Percentiles rank a stretch among this genome's conserved stretches.
Evolutionary conservation across 2,329 filamentous ascomycete genomes (phyloP).

Genomic region (Diaporthe ilicicola): DNA sequence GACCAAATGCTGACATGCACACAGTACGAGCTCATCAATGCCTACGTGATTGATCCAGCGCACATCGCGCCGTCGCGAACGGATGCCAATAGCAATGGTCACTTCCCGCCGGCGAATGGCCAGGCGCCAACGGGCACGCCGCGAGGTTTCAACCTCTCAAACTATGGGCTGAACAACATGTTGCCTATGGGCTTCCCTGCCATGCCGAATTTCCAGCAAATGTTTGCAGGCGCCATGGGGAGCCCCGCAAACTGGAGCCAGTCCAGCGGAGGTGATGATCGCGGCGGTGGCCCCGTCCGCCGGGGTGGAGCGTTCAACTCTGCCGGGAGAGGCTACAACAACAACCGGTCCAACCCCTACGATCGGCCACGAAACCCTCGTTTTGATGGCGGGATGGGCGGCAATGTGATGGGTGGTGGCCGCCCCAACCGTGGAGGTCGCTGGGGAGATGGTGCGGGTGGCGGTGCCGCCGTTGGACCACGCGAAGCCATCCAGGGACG

Average conservation of each 20-base stretch:
- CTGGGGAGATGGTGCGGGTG: slow-evolving; percentile 78
- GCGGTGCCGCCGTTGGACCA: slow-evolving; percentile 81
- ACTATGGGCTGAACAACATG: slow-evolving; percentile 69
- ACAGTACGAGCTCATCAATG: slow-evolving; percentile 89
- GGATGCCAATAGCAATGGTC: slow-evolving; percentile 93
- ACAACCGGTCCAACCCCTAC: slow-evolving; percentile 76
- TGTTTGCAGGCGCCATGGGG: slow-evolving; percentile 61
- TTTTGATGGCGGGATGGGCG: slow-evolving; percentile 60
- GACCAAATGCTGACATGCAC: slow-evolving; percentile 13
- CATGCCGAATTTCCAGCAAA: slow-evolving; percentile 56
- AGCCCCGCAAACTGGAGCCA: slow-evolving; percentile 58
- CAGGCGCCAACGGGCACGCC: slow-evolving; percentile 85
- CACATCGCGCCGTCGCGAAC: slow-evolving; percentile 94
- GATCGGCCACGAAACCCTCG: slow-evolving; percentile 70
- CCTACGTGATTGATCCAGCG: slow-evolving; percentile 91
- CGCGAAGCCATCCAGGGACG: slow-evolving; percentile 91
- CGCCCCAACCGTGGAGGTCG: slow-evolving; percentile 62
- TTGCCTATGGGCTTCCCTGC: slow-evolving; percentile 68
- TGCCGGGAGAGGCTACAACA: slow-evolving; percentile 56
- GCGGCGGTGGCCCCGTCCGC: slow-evolving; percentile 71
- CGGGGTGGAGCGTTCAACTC: slow-evolving; percentile 65
- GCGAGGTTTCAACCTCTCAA: slow-evolving; percentile 87
- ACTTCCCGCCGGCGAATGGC: slow-evolving; percentile 84
- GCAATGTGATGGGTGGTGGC: slow-evolving; percentile 48
- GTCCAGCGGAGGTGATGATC: slow-evolving; percentile 58